A percentile compares a stretch with the other conserved stretches of the same genome.
These are phyloP conservation scores for Pezicula radicicola DNA, from an alignment of 2,329 filamentous ascomycete genomes.

Conservation along the genomic window DNA sequence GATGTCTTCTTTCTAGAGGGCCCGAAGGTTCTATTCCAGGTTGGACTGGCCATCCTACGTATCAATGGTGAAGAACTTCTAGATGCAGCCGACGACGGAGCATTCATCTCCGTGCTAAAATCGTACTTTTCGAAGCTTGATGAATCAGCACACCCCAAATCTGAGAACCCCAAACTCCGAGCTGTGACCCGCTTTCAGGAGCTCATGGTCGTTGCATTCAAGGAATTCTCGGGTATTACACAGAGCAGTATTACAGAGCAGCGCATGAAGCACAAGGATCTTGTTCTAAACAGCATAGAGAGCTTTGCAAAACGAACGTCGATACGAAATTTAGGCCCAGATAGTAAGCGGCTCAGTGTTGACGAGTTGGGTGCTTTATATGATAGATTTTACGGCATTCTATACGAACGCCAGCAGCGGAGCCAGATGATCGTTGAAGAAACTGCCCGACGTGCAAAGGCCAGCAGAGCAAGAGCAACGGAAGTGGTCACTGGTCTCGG, in stretches of 20 bases:
- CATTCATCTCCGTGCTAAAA: constrained; percentile 95
- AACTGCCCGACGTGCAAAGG: constrained; percentile 62
- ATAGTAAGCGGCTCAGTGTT: constrained; percentile 84
- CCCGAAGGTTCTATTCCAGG: constrained; percentile 94
- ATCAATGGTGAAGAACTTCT: constrained; percentile 96
- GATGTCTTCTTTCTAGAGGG: constrained; percentile 99
- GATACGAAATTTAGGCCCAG: constrained; percentile 90
- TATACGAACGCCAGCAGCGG: constrained; percentile 89
- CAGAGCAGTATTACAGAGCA: constrained; percentile 89
- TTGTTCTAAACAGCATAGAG: constrained; percentile 92
- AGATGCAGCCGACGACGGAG: constrained; percentile 89
- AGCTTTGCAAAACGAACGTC: constrained; percentile 96
- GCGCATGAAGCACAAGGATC: constrained; percentile 88
- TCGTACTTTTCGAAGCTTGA: constrained; percentile 90
- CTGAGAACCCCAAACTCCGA: constrained; percentile 89
- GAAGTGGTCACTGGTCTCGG: constrained; percentile 37
- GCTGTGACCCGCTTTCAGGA: constrained; percentile 96
- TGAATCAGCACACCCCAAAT: constrained; percentile 93
- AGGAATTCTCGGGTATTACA: constrained; percentile 94
- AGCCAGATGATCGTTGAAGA: constrained; percentile 76
- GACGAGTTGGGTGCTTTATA: constrained; percentile 90
- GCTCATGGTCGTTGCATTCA: constrained; percentile 98
- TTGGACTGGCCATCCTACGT: constrained; percentile 91
- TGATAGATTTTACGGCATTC: constrained; percentile 86
- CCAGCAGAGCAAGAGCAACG: constrained; percentile 51